These are phyloP conservation scores for Botrytis aclada DNA, from an alignment of 2,329 filamentous ascomycete genomes.

Conservation along the genomic window DNA sequence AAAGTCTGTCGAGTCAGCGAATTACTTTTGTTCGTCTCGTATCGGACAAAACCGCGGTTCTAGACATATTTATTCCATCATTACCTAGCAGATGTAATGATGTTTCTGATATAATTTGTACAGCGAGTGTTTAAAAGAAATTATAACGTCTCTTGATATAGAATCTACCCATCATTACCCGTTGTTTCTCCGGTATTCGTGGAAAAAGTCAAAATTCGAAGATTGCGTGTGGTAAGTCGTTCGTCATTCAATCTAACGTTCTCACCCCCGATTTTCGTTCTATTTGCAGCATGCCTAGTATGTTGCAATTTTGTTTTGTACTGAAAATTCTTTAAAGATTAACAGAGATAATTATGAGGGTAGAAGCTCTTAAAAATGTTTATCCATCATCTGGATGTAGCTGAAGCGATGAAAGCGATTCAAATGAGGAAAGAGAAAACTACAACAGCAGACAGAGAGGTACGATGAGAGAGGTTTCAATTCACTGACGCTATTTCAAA, in stretches of 20 bases:
- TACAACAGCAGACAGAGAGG: background rate
- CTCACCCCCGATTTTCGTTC: background rate
- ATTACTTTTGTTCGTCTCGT: background rate
- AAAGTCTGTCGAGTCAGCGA: background rate
- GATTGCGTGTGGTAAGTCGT: background rate
- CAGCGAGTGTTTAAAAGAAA: no score
- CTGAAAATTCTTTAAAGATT: background rate
- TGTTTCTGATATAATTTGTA: background rate
- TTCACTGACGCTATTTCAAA: background rate
- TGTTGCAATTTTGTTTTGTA: background rate
- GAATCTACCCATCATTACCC: background rate
- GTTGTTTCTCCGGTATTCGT: background rate
- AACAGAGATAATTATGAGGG: background rate
- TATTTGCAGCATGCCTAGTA: no score
- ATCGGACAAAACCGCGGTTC: no score
- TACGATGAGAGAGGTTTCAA: background rate
- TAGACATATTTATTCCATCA: no score
- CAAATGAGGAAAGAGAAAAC: background rate
- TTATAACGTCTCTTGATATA: background rate
- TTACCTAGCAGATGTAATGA: no score
- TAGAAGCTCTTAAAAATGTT: background rate
- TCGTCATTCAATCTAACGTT: no score
- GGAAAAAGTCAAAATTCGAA: background rate
- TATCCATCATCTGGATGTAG: background rate
- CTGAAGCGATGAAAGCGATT: background rate